A percentile compares a stretch with the other conserved stretches of the same genome.
Conservation (phyloP, 2,329 filamentous ascomycete species). For the Fusarium sp. region DNA sequence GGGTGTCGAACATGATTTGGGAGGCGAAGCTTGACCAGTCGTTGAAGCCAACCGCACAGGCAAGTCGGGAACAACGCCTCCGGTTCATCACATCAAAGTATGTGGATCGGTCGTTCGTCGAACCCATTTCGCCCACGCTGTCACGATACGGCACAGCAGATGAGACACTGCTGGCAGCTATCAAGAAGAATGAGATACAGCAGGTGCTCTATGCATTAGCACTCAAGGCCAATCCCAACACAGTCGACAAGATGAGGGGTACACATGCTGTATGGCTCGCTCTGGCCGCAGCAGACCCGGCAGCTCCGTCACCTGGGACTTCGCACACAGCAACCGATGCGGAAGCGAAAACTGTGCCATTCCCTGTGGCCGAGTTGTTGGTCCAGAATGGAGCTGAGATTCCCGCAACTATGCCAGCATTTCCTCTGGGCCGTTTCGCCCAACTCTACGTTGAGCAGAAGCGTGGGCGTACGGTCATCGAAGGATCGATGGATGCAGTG, state of each 20-base stretch:
- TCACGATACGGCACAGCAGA: conserved; percentile 84
- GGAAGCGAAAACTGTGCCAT: conserved; percentile 71
- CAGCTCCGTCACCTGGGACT: conserved; percentile 72
- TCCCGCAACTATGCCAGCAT: conserved; percentile 78
- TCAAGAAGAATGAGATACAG: conserved; percentile 96
- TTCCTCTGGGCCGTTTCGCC: conserved; percentile 84
- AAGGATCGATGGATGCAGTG: conserved; percentile 67
- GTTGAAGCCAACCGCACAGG: conserved; percentile 79
- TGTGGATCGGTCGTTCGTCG: conserved; percentile 83
- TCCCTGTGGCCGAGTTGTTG: conserved; percentile 90
- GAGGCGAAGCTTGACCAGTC: conserved; percentile 83
- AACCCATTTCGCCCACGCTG: conserved; percentile 79
- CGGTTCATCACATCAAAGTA: conserved; percentile 97
- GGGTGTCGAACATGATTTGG: conserved; percentile 97
- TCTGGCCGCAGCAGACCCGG: conserved; percentile 91
- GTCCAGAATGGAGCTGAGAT: conserved; percentile 95
- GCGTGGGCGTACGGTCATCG: conserved; percentile 59
- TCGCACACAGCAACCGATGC: conserved; percentile 58
- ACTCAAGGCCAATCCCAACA: conserved; percentile 87
- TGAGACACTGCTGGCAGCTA: conserved; percentile 88
- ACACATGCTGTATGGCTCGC: conserved; percentile 93
- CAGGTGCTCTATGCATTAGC: conserved; percentile 92
- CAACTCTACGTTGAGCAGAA: conserved; percentile 88
- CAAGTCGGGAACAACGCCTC: conserved; percentile 90
- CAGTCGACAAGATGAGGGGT: conserved; percentile 84